Evolutionary conservation across 2,329 filamentous ascomycete species (phyloP), one percentile per base, ranked within the genome.

Genomic region (Penicillium occitanis): DNA sequence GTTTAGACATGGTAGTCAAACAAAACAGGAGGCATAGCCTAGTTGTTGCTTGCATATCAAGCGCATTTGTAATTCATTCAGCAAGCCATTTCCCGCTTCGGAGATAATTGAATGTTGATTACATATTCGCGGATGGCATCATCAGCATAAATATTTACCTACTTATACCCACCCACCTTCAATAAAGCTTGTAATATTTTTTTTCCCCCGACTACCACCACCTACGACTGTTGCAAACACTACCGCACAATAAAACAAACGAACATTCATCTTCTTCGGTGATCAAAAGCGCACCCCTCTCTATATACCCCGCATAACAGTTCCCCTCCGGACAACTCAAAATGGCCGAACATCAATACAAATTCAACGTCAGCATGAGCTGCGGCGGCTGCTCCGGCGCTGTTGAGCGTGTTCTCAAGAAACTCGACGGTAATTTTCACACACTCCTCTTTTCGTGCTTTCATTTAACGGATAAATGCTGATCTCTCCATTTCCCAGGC

Each of bases 371-470:
- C 79, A 85, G 84, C 80, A 99, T 99, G 95, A 91, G 85, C 85
- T 99, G 95, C 83, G 88, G 91, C 77, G 95, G 95, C 79, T 99
- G 95, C 89, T 97, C 93, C 55, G 93, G 93, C 75, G 95, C 95
- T 71, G 86, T 99, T 53, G 91, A 96, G 81, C 87, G 93, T 62
- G 93, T 97, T 55, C 88, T 99, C 70, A 94, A 91, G 84, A 97
- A 92, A 83, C 88, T 96, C 2, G 90, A 96, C 22, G 93, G 93
- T 96, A 77, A 19, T 2, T 25, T 25, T 19, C 17, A 19, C 6
- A 8, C 6, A 7, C 42, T 8, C 8, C 17, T 8, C 42, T 44
- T 42, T 25, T 25, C 25, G 25, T 25, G 25, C 25, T 25, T 25
- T 25, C 25, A 25, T 25, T 25, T 25, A 25, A 25, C 25, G 25